Evolutionary conservation across 2,329 filamentous ascomycete genomes (phyloP).

Genomic region (Canariomyces notabilis): DNA sequence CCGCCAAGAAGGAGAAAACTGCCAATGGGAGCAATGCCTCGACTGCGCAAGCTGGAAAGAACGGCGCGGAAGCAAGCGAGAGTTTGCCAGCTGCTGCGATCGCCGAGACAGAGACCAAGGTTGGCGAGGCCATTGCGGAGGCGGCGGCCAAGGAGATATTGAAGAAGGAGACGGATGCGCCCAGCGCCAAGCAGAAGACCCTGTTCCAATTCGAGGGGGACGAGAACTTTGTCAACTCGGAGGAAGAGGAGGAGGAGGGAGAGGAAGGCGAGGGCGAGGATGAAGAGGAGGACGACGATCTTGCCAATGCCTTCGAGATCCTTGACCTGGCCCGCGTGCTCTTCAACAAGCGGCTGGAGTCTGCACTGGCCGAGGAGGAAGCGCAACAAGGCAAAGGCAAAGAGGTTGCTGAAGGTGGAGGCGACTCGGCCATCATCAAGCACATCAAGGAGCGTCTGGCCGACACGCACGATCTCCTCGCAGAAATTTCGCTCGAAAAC

Average conservation of each 20-base stretch:
- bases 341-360: conserved; percentile 51
- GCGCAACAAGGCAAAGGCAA: conserved; percentile 40
- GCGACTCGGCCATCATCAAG: conserved; percentile 36
- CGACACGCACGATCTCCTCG: conserved; percentile 88
- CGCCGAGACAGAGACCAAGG: conserved; percentile 37
- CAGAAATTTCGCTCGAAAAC: conserved; percentile 95
- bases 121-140: conserved; percentile 42
- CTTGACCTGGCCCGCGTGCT: conserved; percentile 72
- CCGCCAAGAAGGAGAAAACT: conserved; percentile 36
- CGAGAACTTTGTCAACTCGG: conserved; percentile 84
- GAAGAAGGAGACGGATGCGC: conserved; percentile 33
- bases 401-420: conserved; percentile 31
- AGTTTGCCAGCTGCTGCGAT: conserved; percentile 4
- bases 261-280: conserved; percentile 39
- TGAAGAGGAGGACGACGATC: conserved; percentile 63
- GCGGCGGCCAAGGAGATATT: conserved; percentile 40
- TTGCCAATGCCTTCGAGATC: conserved; percentile 76
- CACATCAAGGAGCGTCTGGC: conserved; percentile 80
- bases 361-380: conserved; percentile 30
- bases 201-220: conserved; percentile 92
- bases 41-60: conserved; percentile 33
- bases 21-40: conserved; percentile 27
- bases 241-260: conserved; percentile 59
- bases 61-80: conserved; percentile 29
- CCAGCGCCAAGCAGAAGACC: conserved; percentile 50